These are phyloP conservation scores for Candida frijolesensis DNA, from an alignment of 1,139 yeast genomes.

Conservation along the genomic window DNA sequence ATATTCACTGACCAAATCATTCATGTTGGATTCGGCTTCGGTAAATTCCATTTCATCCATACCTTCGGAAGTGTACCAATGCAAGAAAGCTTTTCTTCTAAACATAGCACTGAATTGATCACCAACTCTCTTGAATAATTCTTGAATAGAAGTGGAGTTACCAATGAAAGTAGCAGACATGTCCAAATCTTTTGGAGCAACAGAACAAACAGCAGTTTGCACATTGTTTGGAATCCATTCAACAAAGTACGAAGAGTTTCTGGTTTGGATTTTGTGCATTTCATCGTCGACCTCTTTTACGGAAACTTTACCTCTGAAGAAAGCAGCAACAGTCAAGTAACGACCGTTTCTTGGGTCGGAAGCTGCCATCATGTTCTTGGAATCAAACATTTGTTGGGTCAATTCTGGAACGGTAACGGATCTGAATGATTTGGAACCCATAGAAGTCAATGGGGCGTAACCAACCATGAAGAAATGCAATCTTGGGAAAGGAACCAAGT, in stretches of 20 bases:
- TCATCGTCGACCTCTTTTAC: conserved; percentile 94
- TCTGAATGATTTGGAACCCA: conserved; percentile 79
- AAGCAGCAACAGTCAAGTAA: conserved; percentile 91
- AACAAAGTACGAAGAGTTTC: conserved; percentile 80
- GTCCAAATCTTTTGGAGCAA: conserved; percentile 82
- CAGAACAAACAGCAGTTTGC: conserved; percentile 90
- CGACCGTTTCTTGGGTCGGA: conserved; percentile 90
- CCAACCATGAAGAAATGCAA: conserved; percentile 95
- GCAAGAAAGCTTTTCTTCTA: conserved; percentile 91
- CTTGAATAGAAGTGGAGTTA: conserved; percentile 90
- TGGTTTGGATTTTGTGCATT: conserved; percentile 81
- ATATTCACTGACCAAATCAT: conserved; percentile 84
- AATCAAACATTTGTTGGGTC: conserved; percentile 90
- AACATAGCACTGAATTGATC: conserved; percentile 91
- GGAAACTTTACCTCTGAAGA: conserved; percentile 90
- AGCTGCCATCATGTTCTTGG: conserved; percentile 95
- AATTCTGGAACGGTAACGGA: conserved; percentile 86
- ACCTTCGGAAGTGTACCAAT: conserved; percentile 94
- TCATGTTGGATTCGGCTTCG: conserved; percentile 84
- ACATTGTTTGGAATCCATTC: conserved; percentile 98
- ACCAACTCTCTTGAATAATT: conserved; percentile 85
- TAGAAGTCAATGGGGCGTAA: conserved; percentile 85
- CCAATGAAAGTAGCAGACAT: conserved; percentile 93
- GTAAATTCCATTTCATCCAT: conserved; percentile 94
- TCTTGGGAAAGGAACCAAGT: conserved; percentile 93